phyloP scores from a whole-genome alignment of 495 filamentous ascomycete genomes.

The Penicillium flavigenum region DNA sequence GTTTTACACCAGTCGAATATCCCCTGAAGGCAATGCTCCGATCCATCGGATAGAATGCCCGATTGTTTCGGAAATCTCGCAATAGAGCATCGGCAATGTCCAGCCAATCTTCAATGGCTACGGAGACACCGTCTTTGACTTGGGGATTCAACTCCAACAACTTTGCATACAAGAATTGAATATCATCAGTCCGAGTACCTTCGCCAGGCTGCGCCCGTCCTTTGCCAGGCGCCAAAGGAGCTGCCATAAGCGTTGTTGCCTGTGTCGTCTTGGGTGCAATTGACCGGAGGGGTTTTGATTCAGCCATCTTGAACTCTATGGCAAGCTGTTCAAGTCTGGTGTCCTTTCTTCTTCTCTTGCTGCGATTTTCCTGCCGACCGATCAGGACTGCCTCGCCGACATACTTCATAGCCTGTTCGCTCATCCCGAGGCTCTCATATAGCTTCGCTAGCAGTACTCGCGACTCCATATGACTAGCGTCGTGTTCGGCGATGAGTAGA shows the following conservation, averaged over 20 bases:
- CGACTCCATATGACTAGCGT: slow-evolving; percentile 66
- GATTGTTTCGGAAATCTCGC: slow-evolving; percentile 75
- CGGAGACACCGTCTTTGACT: slow-evolving; percentile 50
- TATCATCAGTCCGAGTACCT: slow-evolving; percentile 47
- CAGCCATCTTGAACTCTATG: slow-evolving; percentile 37
- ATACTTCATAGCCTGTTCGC: slow-evolving; percentile 69
- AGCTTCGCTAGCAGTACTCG: slow-evolving; percentile 75
- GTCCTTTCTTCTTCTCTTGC: slow-evolving; percentile 38
- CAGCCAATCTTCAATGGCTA: slow-evolving; percentile 66
- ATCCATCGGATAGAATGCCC: slow-evolving; percentile 73
- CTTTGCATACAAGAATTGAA: slow-evolving; percentile 57
- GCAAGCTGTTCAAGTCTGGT: slow-evolving; percentile 45
- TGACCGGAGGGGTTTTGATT: slow-evolving; percentile 16
- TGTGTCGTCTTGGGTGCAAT: slow-evolving; percentile 35
- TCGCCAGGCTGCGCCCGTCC: slow-evolving; percentile 34
- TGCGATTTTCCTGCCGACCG: slow-evolving; percentile 43
- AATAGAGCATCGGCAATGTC: slow-evolving; percentile 70
- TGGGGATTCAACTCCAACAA: slow-evolving; percentile 52
- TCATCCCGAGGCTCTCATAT: slow-evolving; percentile 68
- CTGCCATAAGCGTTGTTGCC: slow-evolving; percentile 21
- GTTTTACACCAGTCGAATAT: slow-evolving; percentile 52
- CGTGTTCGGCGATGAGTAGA: slow-evolving; percentile 64
- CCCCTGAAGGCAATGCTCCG: slow-evolving; percentile 69
- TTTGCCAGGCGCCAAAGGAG: slow-evolving; percentile 19
- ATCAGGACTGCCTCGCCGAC: slow-evolving; percentile 71